A percentile compares a stretch with the other conserved stretches of the same genome.
These are phyloP conservation scores for Pseudogymnoascus sp. DNA, from an alignment of 2,329 filamentous ascomycete genomes.

Conservation along the genomic window DNA sequence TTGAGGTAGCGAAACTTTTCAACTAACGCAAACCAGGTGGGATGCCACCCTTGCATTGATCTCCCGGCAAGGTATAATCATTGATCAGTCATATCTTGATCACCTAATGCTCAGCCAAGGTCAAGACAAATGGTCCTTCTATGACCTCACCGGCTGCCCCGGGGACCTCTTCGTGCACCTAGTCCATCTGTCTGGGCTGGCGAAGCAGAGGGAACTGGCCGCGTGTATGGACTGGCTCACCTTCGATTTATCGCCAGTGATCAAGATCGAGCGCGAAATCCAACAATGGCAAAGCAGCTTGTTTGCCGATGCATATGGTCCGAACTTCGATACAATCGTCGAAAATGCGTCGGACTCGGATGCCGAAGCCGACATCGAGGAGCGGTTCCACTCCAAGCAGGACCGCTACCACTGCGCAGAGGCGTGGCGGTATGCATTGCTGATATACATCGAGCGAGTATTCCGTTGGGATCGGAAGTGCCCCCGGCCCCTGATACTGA, in stretches of 20 bases:
- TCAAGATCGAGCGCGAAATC: slow-evolving; percentile 16
- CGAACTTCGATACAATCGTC: not conserved
- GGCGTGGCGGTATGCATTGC: slow-evolving; percentile 27
- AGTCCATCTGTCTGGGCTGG: slow-evolving; percentile 24
- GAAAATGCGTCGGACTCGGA: not conserved
- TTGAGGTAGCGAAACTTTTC: not conserved
- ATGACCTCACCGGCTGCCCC: slow-evolving; percentile 28
- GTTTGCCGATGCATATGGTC: not conserved
- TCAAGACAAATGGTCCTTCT: slow-evolving; percentile 24
- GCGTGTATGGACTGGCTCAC: slow-evolving; percentile 26
- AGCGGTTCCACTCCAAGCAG: slow-evolving; percentile 6
- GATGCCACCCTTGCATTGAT: slow-evolving; percentile 29
- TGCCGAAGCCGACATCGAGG: slow-evolving; percentile 12
- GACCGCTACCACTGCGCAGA: slow-evolving; percentile 29
- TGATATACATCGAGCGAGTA: slow-evolving; percentile 27
- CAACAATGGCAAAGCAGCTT: slow-evolving; percentile 18
- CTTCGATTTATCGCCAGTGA: slow-evolving; percentile 21
- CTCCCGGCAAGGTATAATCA: slow-evolving; percentile 23
- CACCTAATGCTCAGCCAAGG: slow-evolving; percentile 17
- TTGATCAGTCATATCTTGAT: slow-evolving; percentile 21
- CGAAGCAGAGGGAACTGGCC: slow-evolving; percentile 24
- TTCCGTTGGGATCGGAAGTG: slow-evolving; percentile 20
- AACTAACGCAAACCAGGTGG: slow-evolving; percentile 15
- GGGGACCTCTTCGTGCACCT: slow-evolving; percentile 23
- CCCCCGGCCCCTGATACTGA: slow-evolving; percentile 14